These are phyloP conservation scores for Phytophthora tentaculata DNA, from an alignment of 352 stramenopile species.

Conservation along the genomic window DNA sequence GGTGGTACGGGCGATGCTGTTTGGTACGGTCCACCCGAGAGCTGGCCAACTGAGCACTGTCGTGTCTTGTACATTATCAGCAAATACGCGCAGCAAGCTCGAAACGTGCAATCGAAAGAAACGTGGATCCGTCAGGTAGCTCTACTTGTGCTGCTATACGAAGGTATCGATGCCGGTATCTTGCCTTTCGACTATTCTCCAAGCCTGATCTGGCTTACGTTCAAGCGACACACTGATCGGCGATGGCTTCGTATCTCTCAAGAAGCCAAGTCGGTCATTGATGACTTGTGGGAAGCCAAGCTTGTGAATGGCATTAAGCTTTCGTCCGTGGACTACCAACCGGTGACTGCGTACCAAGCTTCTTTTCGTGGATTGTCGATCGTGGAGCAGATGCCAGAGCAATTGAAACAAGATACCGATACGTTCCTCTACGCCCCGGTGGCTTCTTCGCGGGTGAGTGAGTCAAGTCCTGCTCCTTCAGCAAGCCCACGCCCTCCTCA, in stretches of 20 bases:
- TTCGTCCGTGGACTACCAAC: constrained; percentile 92
- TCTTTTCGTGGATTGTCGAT: constrained; percentile 89
- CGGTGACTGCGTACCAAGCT: constrained; percentile 96
- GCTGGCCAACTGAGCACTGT: constrained; percentile 93
- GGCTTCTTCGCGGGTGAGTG: neutral
- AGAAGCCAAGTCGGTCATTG: constrained; percentile 95
- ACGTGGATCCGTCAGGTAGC: constrained; percentile 96
- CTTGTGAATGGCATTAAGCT: constrained; percentile 96
- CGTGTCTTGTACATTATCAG: constrained; percentile 95
- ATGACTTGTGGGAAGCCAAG: constrained; percentile 95
- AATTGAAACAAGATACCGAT: constrained; percentile 72
- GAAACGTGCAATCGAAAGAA: constrained; percentile 85
- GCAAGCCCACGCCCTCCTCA: constrained; percentile 15
- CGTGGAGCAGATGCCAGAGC: constrained; percentile 86
- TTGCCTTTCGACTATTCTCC: constrained; percentile 97
- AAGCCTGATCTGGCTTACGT: constrained; percentile 92
- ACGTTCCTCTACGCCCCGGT: constrained; percentile 56
- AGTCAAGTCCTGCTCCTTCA: constrained; percentile 1
- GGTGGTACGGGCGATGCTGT: constrained; percentile 34
- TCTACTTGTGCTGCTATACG: constrained; percentile 95
- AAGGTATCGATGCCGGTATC: constrained; percentile 94
- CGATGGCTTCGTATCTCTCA: constrained; percentile 93
- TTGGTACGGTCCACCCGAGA: constrained; percentile 62
- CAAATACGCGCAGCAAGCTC: constrained; percentile 92
- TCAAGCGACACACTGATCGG: constrained; percentile 76